phyloP scores from a whole-genome alignment of 1,284 basidiomycete species.

The Leccinum huronense region DNA sequence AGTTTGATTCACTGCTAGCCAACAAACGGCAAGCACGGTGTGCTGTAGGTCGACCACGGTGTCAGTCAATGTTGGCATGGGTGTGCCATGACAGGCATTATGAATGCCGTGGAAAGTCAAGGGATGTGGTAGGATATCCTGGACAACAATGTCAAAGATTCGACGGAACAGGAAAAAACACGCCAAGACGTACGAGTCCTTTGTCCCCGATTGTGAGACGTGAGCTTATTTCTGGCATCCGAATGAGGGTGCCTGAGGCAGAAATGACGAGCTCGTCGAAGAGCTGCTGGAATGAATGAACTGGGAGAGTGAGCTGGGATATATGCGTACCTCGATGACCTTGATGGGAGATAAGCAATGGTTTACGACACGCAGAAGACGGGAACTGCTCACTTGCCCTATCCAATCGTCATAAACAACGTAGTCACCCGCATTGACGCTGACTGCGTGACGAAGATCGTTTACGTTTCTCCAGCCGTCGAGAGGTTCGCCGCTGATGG shows the following conservation, averaged over 20 bases:
- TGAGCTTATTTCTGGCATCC: constrained; percentile 73
- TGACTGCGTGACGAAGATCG: constrained; percentile 58
- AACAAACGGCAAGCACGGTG: constrained; percentile 77
- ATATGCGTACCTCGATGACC: constrained; percentile 47
- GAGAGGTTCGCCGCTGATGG: constrained; percentile 62
- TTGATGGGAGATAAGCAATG: constrained; percentile 27
- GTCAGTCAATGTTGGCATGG: constrained; percentile 47
- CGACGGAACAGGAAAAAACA: constrained; percentile 5
- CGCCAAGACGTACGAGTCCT: constrained; percentile 51
- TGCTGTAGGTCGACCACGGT: constrained; percentile 76
- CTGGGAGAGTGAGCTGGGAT: constrained; percentile 1
- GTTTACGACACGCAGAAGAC: constrained; percentile 9
- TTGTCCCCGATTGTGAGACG: constrained; percentile 70
- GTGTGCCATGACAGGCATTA: constrained; percentile 45
- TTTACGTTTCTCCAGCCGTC: constrained; percentile 62
- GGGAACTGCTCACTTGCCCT: constrained; percentile 63
- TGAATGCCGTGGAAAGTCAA: constrained; percentile 47
- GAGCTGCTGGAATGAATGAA: constrained; percentile 47
- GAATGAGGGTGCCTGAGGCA: constrained; percentile 57
- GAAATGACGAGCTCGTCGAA: constrained; percentile 83
- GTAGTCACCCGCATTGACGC: constrained; percentile 78
- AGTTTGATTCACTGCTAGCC: constrained; percentile 87
- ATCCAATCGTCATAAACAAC: constrained; percentile 86
- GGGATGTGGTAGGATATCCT: constrained; percentile 69
- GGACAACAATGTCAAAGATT: constrained; percentile 9